These are phyloP conservation scores for Coriolopsis trogii DNA, from an alignment of 1,284 basidiomycete genomes.

Conservation along the genomic window DNA sequence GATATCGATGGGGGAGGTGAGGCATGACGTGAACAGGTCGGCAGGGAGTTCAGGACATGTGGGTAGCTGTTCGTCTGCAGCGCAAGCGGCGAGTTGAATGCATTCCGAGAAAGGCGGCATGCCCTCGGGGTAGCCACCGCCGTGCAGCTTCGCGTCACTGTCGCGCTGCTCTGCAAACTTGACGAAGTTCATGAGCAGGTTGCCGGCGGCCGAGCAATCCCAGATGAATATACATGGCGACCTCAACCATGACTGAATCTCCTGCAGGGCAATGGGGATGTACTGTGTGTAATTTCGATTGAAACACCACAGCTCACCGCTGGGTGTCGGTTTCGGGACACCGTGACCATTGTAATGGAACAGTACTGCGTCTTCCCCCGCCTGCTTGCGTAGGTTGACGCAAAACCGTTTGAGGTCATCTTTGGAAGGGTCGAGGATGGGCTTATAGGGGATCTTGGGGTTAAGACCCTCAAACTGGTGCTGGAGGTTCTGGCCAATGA, in stretches of 20 bases:
- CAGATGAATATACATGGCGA: conserved; percentile 98
- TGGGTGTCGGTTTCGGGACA: conserved; percentile 95
- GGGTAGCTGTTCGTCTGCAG: conserved; percentile 89
- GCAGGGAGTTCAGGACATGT: conserved; percentile 97
- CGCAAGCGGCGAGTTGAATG: conserved; percentile 95
- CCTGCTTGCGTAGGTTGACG: conserved; percentile 81
- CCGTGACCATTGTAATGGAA: conserved; percentile 99
- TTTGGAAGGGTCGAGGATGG: conserved; percentile 92
- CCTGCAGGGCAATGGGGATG: conserved; percentile 94
- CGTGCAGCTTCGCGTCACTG: conserved; percentile 67
- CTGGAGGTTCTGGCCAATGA: conserved; percentile 90
- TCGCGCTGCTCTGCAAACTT: conserved; percentile 87
- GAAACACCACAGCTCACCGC: conserved; percentile 99
- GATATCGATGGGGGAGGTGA: conserved; percentile 98
- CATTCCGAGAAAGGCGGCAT: conserved; percentile 83
- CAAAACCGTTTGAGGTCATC: conserved; percentile 95
- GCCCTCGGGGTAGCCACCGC: conserved; percentile 64
- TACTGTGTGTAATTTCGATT: conserved; percentile 98
- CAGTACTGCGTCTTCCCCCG: conserved; percentile 92
- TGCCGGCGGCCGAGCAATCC: conserved; percentile 97
- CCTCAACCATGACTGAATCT: conserved; percentile 90
- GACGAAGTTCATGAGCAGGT: conserved; percentile 92
- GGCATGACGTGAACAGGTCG: conserved; percentile 96
- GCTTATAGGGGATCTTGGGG: conserved; percentile 88
- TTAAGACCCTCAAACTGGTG: conserved; percentile 97